Conservation (phyloP, 2,329 filamentous ascomycete genomes). For the Hypoxylon sp. region DNA sequence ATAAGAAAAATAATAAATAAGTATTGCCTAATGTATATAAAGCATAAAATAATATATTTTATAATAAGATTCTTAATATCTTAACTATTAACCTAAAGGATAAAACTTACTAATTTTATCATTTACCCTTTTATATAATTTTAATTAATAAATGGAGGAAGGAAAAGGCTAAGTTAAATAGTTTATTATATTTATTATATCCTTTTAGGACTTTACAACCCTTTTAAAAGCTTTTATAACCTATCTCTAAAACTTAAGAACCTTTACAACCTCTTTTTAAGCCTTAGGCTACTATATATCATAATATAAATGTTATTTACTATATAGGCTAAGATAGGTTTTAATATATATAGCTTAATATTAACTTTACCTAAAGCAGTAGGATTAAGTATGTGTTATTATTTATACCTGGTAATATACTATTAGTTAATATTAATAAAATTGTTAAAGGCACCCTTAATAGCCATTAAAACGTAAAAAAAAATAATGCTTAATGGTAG, state of each 20-base stretch:
- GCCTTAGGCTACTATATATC: background rate
- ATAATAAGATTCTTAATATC: background rate
- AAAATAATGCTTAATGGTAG: background rate
- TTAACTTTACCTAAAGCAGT: background rate
- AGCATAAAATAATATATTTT: background rate
- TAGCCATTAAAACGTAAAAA: background rate
- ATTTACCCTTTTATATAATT: no score
- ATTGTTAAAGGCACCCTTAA: background rate
- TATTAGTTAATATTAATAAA: conserved; percentile 1
- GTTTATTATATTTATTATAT: no score
- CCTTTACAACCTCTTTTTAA: no score
- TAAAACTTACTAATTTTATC: no score
- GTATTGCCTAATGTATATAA: background rate
- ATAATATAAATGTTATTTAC: background rate
- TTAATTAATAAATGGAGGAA: no score
- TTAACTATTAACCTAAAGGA: background rate
- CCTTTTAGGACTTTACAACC: no score
- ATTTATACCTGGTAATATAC: background rate
- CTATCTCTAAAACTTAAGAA: no score
- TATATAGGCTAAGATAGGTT: background rate
- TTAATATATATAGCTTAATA: background rate
- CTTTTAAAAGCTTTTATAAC: no score
- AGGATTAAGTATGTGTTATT: background rate
- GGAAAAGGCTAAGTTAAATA: no score
- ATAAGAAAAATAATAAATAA: background rate